These are phyloP conservation scores for Monilinia aucupariae DNA, from an alignment of 2,329 filamentous ascomycete genomes.

Conservation along the genomic window DNA sequence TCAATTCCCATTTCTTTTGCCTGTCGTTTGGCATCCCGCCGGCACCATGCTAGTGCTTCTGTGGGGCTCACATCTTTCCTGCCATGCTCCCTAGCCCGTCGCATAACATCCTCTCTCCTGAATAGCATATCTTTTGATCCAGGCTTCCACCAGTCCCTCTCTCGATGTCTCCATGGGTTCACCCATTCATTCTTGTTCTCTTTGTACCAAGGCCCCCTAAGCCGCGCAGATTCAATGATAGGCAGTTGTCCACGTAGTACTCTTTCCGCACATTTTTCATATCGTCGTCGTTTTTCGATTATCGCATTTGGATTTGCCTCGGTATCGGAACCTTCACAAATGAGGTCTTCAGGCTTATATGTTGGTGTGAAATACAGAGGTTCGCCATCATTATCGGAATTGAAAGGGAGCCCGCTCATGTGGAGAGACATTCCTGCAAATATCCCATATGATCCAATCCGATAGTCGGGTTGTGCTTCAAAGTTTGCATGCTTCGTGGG, in stretches of 20 bases:
- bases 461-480: neutral
- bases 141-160: conserved; percentile 25
- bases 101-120: conserved; percentile 25
- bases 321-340: conserved; percentile 54
- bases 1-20: conserved; percentile 13
- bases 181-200: conserved; percentile 44
- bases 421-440: conserved; percentile 12
- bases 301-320: conserved; percentile 46
- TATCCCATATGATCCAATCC: conserved; percentile 15
- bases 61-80: conserved; percentile 23
- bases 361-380: conserved; percentile 46
- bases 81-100: conserved; percentile 23
- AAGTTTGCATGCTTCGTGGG: conserved; percentile 7
- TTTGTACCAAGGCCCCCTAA: conserved; percentile 54
- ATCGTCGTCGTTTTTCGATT: conserved; percentile 48
- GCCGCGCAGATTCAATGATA: conserved; percentile 52
- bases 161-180: conserved; percentile 45
- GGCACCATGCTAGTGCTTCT: conserved; percentile 27
- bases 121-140: conserved; percentile 27
- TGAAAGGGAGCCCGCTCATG: neutral
- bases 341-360: conserved; percentile 42
- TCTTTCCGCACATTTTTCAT: conserved; percentile 53
- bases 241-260: conserved; percentile 54
- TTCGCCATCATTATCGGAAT: conserved; percentile 30
- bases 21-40: conserved; percentile 21